Evolutionary conservation across 2,329 filamentous ascomycete genomes (phyloP), one percentile per base, ranked within the genome.

Genomic region (Alternaria panax): DNA sequence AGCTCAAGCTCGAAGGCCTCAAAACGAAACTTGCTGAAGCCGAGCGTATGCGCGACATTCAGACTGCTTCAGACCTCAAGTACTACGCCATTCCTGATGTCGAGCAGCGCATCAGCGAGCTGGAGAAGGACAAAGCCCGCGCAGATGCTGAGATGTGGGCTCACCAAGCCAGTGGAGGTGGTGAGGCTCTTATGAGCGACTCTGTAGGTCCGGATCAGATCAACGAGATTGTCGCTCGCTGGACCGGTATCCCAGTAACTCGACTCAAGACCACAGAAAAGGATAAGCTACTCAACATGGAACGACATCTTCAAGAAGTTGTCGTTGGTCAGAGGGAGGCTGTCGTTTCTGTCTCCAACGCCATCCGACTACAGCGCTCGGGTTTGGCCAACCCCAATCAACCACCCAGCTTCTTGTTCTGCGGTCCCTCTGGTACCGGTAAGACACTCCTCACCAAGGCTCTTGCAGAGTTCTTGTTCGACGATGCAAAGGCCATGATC

Each of bases 281-380:
- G 81, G 95, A 99, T 78, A 98, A 98, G 84, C 86, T 99, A n/a
- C 86, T 99, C 64, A 86, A 96, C 73, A 99, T 99, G 95, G 95
- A 99, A 81, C 90, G 87, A 73, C 89, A 90, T 46, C 88, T 99
- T 7, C 83, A 87, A 66, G 91, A 93, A 78, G 82, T 96, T 24
- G 95, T 99, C 18, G 89, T 99, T 52, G 95, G 95, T 51, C 95
- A 99, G 80, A 92, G 88, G 76, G 95, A 99, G 81, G 95, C 95
- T 30, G 95, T 98, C 48, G 86, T 87, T 56, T 92, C 93, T 1
- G 95, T 99, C 30, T 94, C 94, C 54, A 98, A 99, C 73, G 93
- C 95, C 53, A 99, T 99, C 74, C 89, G 95, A 65, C 86, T 99
- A 40, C 94, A 98, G 79, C 90, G 95, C 65, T 98, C 95, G 55